Evolutionary conservation across 495 filamentous ascomycete genomes (phyloP).

Genomic region (Cercophora sp.): DNA sequence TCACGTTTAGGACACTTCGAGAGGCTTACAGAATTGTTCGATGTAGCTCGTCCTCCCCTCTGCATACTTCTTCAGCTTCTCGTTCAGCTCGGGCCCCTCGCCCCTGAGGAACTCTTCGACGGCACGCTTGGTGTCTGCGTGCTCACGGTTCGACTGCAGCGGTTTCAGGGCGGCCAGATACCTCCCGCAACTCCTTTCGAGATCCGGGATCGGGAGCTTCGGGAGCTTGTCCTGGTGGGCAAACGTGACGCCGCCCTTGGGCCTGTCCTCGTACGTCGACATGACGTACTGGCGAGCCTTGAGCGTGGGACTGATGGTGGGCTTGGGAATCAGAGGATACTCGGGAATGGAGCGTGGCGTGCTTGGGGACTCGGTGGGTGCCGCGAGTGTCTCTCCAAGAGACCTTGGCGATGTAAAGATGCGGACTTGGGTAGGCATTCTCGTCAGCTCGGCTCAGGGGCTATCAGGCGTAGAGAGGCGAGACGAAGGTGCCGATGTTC

Average conservation of each 20-base stretch:
- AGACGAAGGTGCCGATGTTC: slow-evolving; percentile 71
- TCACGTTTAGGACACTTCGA: slow-evolving; percentile 1
- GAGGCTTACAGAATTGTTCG: slow-evolving; percentile 84
- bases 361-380: slow-evolving; percentile 29
- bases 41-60: slow-evolving; percentile 91
- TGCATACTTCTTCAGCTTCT: slow-evolving; percentile 90
- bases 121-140: slow-evolving; percentile 74
- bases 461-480: slow-evolving; percentile 65
- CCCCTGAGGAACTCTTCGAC: slow-evolving; percentile 79
- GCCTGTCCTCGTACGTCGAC: slow-evolving; percentile 35
- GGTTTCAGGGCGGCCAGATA: slow-evolving; percentile 80
- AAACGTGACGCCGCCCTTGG: slow-evolving; percentile 72
- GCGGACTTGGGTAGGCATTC: slow-evolving; percentile 52
- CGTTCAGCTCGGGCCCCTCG: slow-evolving; percentile 83
- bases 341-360: slow-evolving; percentile 29
- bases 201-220: slow-evolving; percentile 91
- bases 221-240: slow-evolving; percentile 83
- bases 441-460: slow-evolving; percentile 31
- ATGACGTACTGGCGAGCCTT: slow-evolving; percentile 30
- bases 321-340: slow-evolving; percentile 25
- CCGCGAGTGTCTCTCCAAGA: slow-evolving; percentile 59
- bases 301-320: slow-evolving; percentile 22
- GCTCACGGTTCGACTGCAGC: slow-evolving; percentile 75
- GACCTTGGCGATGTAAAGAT: slow-evolving; percentile 67
- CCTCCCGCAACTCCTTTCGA: slow-evolving; percentile 72